Evolutionary conservation across 2,329 filamentous ascomycete species (phyloP), one percentile per base, ranked within the genome.

Genomic region (Trichoderma sp.): DNA sequence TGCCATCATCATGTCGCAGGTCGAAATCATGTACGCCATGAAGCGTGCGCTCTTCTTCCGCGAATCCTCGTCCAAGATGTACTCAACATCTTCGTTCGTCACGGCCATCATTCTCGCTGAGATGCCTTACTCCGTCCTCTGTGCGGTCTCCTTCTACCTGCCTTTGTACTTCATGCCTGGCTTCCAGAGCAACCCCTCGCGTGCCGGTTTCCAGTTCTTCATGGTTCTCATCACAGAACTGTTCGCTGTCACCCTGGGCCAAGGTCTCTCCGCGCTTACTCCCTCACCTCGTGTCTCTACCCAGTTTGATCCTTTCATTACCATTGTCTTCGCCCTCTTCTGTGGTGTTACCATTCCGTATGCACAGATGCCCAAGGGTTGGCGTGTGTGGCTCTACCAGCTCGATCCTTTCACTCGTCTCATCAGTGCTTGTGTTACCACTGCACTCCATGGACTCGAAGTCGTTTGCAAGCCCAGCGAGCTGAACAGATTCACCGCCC

Each of bases 151-250:
- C 71, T 97, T 97, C 86, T 97, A 92, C 85, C 77, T 97, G 1
- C 93, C 92, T 0, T 81, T 97, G 4, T 97, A 97, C 86, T 97
- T 91, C 81, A 92, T 96, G 79, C 92, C 93, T 0, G 93, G 92
- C 0, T 89, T 97, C 79, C 88, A 91, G 75, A 77, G 80, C 3
- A 86, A 86, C 0, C 81, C 89, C 0, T 86, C 85, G 2, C 88
- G 93, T 5, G 93, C 94, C 0, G 94, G 94, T 0, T 96, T 95
- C 81, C 93, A 95, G 79, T 97, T 97, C 86, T 85, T 97, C 78
- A 93, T 97, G 83, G 82, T 97, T 4, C 85, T 97, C 68, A 87
- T 95, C 76, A 95, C 93, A 0, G 94, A 97, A 79, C 80, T 97
- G 63, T 97, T 97, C 82, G 90, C 92, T 9, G 91, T 97, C 50